Conservation (phyloP, 345 rosid genomes). For the Lepidium africanum region DNA sequence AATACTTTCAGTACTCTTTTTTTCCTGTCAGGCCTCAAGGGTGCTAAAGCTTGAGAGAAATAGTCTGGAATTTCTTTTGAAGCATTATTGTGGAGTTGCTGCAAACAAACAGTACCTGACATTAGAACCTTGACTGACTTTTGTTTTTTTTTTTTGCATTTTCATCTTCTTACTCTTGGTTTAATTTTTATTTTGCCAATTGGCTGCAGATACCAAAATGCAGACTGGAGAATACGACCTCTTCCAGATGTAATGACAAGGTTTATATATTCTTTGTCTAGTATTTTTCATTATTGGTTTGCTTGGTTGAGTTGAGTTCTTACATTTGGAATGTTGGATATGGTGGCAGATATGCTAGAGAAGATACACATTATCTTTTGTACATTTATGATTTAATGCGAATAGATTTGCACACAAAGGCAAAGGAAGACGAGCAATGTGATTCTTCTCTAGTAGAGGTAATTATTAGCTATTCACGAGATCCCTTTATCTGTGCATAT, state of each 20-base stretch:
- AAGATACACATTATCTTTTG: conserved; percentile 90
- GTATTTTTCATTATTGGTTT: not conserved
- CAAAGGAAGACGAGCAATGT: conserved; percentile 36
- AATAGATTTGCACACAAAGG: conserved; percentile 32
- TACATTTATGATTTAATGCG: conserved; percentile 76
- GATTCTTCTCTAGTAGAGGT: conserved; percentile 73
- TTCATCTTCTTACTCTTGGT: not conserved
- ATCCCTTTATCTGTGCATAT: not conserved
- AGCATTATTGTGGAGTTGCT: conserved; percentile 64
- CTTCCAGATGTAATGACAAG: conserved; percentile 79
- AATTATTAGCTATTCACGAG: conserved; percentile 9
- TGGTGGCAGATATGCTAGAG: conserved; percentile 80
- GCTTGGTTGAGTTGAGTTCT: not conserved
- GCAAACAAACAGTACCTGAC: conserved; percentile 77
- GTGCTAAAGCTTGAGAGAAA: conserved; percentile 82
- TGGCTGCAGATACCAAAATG: conserved; percentile 81
- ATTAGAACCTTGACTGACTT: conserved; percentile 10
- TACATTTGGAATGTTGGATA: not conserved
- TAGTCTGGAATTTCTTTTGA: conserved; percentile 78
- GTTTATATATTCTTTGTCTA: conserved; percentile 26
- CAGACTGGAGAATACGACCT: conserved; percentile 97
- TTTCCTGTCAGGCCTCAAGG: conserved; percentile 57
- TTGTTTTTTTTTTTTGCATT: conserved; percentile 3
- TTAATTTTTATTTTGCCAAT: not conserved
- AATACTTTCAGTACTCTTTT: not conserved